Evolutionary conservation across 139 green algal species (phyloP), one percentile per base, ranked within the genome.

Genomic region (Closterium sp.): DNA sequence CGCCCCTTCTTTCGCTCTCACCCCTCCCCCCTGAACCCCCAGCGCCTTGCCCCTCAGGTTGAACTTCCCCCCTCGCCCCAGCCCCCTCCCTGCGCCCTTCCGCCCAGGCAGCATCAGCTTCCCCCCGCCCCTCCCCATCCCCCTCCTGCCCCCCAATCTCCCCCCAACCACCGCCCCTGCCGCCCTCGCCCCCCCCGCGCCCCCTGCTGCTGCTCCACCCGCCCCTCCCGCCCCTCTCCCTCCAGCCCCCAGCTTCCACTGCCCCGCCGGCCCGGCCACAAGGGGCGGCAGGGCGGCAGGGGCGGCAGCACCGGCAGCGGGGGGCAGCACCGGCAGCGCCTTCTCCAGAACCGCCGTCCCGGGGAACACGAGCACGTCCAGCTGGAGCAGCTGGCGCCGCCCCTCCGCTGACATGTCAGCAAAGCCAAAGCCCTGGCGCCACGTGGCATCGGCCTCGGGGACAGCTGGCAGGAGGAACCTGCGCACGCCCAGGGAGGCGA

Each of bases 391-490:
- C 32, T 29, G 24, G 11, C 85, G 29, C 32, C 70, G 85, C 62
- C 92, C 90, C 45, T 73, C 22, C 13, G 50, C 45, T 32, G 62
- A 42, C 30, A 94, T 92, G 89, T 86, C n/a, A 21, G 22, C 11
- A 89, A 95, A 95, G 9, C 91, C 91, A 92, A 95, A 95, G 34
- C 91, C 73, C 62, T 70, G 21, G 45, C 9, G 86, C 93, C 93
- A 95, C 30, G 93, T 94, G 88, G 17, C 90, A 13, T 73, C 9
- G 10, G 45, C 86, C 27, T 92, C 93, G 19, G 91, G 79, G 17
- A 95, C 94, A 73, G 94, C 90, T 22, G 94, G 94, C 30, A 95
- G 93, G 9, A 95, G 86, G 27, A 95, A 93, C 70, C 95, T 92
- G 30, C 28, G 19, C 5, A 95, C 94, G 28, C 94, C 93, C 9